Conservation (phyloP, 192 early-diverging fungal genomes). For the Coemansia sp. region DNA sequence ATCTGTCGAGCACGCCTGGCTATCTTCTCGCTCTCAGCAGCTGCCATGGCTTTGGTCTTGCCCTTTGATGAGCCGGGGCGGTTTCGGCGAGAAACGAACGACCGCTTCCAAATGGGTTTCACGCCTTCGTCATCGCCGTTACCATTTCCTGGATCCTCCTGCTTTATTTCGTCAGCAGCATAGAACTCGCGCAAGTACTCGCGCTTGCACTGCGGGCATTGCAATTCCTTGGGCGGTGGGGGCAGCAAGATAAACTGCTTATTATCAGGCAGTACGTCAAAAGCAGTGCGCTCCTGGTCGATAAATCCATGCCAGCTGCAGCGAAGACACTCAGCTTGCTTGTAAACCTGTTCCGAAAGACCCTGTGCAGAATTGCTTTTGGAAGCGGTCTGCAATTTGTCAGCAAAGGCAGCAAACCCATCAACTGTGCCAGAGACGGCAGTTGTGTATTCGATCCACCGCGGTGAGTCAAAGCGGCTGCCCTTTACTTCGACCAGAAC, state of each 20-base stretch:
- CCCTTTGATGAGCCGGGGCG: conserved; percentile 4
- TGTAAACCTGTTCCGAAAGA: conserved; percentile 32
- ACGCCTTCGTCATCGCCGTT: neutral
- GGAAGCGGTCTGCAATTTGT: conserved; percentile 5
- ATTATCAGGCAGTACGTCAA: conserved; percentile 9
- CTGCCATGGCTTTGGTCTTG: neutral
- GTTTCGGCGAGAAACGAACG: conserved; percentile 16
- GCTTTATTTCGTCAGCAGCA: conserved; percentile 22
- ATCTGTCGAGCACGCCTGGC: conserved; percentile 8
- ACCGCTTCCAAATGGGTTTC: conserved; percentile 11
- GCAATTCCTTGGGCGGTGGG: conserved; percentile 11
- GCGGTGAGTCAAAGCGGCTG: conserved; percentile 29
- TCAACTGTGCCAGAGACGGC: neutral
- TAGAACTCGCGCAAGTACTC: conserved; percentile 54
- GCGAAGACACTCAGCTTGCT: conserved; percentile 51
- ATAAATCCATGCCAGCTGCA: conserved; percentile 48
- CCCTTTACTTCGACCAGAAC: conserved; percentile 29
- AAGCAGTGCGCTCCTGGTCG: conserved; percentile 27
- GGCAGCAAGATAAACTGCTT: conserved; percentile 4
- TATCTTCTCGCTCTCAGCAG: conserved; percentile 1
- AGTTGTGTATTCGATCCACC: conserved; percentile 25
- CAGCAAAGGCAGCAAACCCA: conserved; percentile 3
- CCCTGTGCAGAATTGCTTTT: conserved; percentile 12
- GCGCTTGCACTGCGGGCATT: conserved; percentile 43
- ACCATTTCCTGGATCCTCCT: neutral